Conservation (phyloP, 495 filamentous ascomycete genomes). For the Trichoderma erinaceum region DNA sequence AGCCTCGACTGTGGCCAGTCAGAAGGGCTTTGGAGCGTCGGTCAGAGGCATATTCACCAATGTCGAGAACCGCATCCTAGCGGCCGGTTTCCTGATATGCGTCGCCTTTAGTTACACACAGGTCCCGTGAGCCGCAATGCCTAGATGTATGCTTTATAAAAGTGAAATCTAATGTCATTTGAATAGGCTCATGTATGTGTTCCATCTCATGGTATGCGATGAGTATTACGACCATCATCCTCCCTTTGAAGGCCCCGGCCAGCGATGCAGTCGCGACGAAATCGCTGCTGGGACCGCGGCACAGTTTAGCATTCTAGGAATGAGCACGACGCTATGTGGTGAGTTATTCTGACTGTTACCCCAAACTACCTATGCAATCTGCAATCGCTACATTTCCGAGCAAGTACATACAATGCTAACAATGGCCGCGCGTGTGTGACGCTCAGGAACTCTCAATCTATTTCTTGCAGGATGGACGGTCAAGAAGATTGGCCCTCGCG, state of each 20-base stretch:
- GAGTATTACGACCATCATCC: slow-evolving; percentile 46
- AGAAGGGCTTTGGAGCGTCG: slow-evolving; percentile 16
- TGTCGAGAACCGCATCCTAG: slow-evolving; percentile 40
- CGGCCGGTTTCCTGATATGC: slow-evolving; percentile 49
- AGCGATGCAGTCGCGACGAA: slow-evolving; percentile 41
- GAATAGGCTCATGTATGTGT: slow-evolving; percentile 48
- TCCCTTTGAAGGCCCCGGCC: slow-evolving; percentile 27
- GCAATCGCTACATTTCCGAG: too few relatives aligned
- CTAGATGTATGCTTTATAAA: not conserved
- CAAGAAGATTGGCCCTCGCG: slow-evolving; percentile 48
- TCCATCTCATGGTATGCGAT: slow-evolving; percentile 54
- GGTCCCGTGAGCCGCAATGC: slow-evolving; percentile 40
- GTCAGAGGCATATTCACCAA: slow-evolving; percentile 10
- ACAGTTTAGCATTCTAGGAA: slow-evolving; percentile 46
- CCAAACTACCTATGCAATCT: too few relatives aligned
- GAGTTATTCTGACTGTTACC: not conserved
- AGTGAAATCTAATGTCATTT: not conserved
- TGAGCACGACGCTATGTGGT: slow-evolving; percentile 42
- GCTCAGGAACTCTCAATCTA: slow-evolving; percentile 46
- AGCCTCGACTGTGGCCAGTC: slow-evolving; percentile 12
- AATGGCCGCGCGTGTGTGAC: slow-evolving; percentile 6
- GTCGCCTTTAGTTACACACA: slow-evolving; percentile 54
- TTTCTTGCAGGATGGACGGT: slow-evolving; percentile 54
- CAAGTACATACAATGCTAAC: too few relatives aligned
- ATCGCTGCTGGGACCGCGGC: slow-evolving; percentile 52